Evolutionary conservation across 176 grass and related monocot genomes (phyloP), one percentile per base, ranked within the genome.

Genomic region (Rhynchospora breviuscula): DNA sequence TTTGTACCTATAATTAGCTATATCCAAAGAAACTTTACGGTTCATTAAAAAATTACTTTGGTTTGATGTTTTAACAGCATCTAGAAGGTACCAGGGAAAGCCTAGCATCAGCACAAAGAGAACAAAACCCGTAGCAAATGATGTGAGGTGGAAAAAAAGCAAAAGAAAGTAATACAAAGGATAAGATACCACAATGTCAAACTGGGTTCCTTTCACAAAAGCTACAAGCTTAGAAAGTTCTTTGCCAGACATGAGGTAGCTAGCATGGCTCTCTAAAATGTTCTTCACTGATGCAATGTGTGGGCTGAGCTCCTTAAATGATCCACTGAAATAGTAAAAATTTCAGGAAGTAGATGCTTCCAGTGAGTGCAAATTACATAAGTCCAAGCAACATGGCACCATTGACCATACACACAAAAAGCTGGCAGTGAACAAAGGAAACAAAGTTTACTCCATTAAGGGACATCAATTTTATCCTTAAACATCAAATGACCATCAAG

Each of bases 191-290:
- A 98, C 92, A 87, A 98, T 90, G 90, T 98, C 95, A 90, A 98
- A 98, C 15, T 98, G 92, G 85, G 95, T 95, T 84, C 95, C 95
- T 86, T 98, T 98, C 40, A 98, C 95, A 93, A 98, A 98, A 84
- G 95, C 91, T 54, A 98, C 95, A 5, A 98, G 92, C 79, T 98
- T 98, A 68, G 95, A 95, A 86, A 98, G 95, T 90, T 95, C 95
- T 88, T 95, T 98, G 83, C 90, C 95, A 87, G 95, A 98, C 93
- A 98, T 98, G 78, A 98, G 87, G 81, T 95, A 91, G 88, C 91
- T 93, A 84, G 92, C 95, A 93, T 98, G 95, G 63, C 84, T 90
- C 87, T 95, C 95, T 78, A 98, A 84, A 90, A 98, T 98, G 70
- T 93, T 98, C 89, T 94, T 98, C 52, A 98, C 95, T 90, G 95